Conservation (phyloP, 202 grass and related monocot species). For the Saccharum hybrid region DNA sequence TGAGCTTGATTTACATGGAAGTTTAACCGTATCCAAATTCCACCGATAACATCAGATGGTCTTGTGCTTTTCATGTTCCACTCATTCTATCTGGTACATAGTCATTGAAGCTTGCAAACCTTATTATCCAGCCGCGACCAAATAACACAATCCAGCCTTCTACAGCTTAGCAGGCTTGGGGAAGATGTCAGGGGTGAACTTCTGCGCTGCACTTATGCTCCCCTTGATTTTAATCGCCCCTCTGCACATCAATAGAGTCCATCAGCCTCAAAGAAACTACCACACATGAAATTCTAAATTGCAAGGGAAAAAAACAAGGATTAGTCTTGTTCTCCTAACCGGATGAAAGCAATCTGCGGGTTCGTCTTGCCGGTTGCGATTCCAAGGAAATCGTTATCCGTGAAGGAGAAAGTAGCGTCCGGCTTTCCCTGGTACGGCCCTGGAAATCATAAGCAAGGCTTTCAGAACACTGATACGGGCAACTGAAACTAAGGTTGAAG, state of each 20-base stretch:
- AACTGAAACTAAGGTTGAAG: not conserved
- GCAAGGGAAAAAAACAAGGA: not conserved
- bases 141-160: slow-evolving; percentile 39
- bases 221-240: slow-evolving; percentile 93
- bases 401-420: slow-evolving; percentile 87
- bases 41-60: slow-evolving; percentile 9
- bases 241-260: slow-evolving; percentile 43
- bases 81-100: slow-evolving; percentile 22
- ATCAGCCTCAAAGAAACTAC: slow-evolving; percentile 1
- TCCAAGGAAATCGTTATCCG: slow-evolving; percentile 82
- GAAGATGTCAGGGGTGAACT: slow-evolving; percentile 96
- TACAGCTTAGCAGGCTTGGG: slow-evolving; percentile 87
- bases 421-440: slow-evolving; percentile 77
- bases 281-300: not conserved
- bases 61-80: slow-evolving; percentile 22
- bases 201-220: slow-evolving; percentile 78
- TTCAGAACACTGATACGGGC: slow-evolving; percentile 6
- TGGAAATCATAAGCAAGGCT: slow-evolving; percentile 16
- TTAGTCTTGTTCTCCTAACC: slow-evolving; percentile 38
- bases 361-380: slow-evolving; percentile 82
- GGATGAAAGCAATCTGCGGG: slow-evolving; percentile 85
- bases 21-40: slow-evolving; percentile 13
- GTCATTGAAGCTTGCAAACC: slow-evolving; percentile 9
- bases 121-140: slow-evolving; percentile 31
- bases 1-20: slow-evolving; percentile 2